These are phyloP conservation scores for Candida alai DNA, from an alignment of 805 yeast genomes.

Conservation along the genomic window DNA sequence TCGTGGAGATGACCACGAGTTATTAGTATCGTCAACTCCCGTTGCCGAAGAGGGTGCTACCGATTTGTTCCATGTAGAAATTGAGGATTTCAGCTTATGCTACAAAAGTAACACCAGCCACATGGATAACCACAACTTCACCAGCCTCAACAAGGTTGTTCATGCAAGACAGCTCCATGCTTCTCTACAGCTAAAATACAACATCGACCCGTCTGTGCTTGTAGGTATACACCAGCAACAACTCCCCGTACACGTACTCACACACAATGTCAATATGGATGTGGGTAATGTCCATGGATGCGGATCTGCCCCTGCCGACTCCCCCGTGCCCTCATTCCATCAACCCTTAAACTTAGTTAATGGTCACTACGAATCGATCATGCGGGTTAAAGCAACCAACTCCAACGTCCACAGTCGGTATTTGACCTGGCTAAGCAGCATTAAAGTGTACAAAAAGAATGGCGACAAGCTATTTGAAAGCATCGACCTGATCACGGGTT, in stretches of 20 bases:
- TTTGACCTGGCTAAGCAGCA: conserved; percentile 27
- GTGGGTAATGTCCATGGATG: conserved; percentile 3
- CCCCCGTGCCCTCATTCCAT: conserved; percentile 15
- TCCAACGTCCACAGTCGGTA: conserved; percentile 7
- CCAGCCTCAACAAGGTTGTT: conserved; percentile 6
- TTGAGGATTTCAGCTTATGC: conserved; percentile 6
- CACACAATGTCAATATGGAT: conserved; percentile 15
- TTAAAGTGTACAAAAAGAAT: conserved; percentile 10
- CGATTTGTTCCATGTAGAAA: conserved; percentile 8
- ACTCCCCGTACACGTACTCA: conserved; percentile 19
- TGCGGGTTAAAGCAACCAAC: conserved; percentile 17
- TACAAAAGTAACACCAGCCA: not conserved
- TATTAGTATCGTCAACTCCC: no score
- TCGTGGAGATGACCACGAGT: no score
- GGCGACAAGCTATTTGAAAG: conserved; percentile 8
- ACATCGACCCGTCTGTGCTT: conserved; percentile 2
- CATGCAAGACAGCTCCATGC: not conserved
- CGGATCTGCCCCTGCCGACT: conserved; percentile 14
- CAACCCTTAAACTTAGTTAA: conserved; percentile 15
- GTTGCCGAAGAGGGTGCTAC: no score
- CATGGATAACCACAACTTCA: conserved; percentile 7
- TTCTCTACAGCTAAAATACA: not conserved
- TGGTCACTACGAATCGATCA: conserved; percentile 23
- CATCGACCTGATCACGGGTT: conserved; percentile 32
- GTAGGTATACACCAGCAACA: conserved; percentile 9